Base-by-base conservation (phyloP, 768 basidiomycete species). In the Boletus rufocinnamomeus region DNA sequence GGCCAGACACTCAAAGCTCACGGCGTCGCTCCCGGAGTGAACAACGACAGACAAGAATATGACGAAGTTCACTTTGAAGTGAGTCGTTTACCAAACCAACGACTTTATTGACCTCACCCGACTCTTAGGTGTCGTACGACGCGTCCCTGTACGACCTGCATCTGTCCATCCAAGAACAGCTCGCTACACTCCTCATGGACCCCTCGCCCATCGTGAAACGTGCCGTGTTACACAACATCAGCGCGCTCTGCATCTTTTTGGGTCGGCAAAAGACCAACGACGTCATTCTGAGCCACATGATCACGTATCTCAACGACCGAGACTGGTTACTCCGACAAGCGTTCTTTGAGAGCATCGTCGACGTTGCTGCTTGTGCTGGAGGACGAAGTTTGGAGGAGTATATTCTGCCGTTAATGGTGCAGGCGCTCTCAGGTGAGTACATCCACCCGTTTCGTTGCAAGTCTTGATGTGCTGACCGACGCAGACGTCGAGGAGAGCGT, bases 341-440 rank as follows among this genome's bases (percentile, higher is more conserved):
- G 0, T 99, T 98, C 73, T 97, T 98, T 67, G 95, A 96, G 69
- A 91, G 91, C 59, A 93, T 97, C 30, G 93, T 98, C 21, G 95
- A 93, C 60, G 94, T 99, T 1, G 95, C 95, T 6, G 91, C 91
- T 0, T 96, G 93, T 75, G 93, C 95, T 4, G 95, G 95, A 1
- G 89, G 91, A 32, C 79, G 88, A 57, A 95, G 93, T 63, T 69
- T 98, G 65, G 97, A 98, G 68, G 95, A 98, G 66, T 98, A 98
- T 66, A 96, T 98, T 52, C 70, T 97, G n/a, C 97, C 97, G 0
- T 73, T 99, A 58, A 95, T 98, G 93, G 84, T 94, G 5, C 95
- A 98, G 65, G 94, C 95, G 0, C 75, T 99, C 28, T 94, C 93
- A 52, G 96, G 96, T 95, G 57, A 38, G 83, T 65, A 10, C 30